These are phyloP conservation scores for Pseudogymnoascus sp. DNA, from an alignment of 2,329 filamentous ascomycete species.

Conservation along the genomic window DNA sequence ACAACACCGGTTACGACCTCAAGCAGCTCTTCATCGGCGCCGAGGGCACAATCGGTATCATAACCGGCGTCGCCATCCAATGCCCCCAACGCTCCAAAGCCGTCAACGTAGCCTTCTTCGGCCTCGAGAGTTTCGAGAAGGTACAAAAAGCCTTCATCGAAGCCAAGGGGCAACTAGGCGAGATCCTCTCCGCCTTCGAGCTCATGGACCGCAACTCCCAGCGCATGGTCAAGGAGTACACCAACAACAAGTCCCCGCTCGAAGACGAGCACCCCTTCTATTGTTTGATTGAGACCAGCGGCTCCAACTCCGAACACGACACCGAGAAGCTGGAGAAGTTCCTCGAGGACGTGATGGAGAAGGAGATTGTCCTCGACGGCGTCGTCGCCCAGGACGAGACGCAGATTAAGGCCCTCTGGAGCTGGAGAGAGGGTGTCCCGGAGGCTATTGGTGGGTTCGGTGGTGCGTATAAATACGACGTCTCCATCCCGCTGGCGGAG, in stretches of 20 bases:
- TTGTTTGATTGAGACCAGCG: slow-evolving; percentile 92
- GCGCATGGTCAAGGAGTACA: slow-evolving; percentile 65
- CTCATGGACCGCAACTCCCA: slow-evolving; percentile 88
- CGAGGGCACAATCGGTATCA: slow-evolving; percentile 90
- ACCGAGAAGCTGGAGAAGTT: slow-evolving; percentile 84
- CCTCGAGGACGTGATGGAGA: slow-evolving; percentile 83
- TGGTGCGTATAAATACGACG: slow-evolving; percentile 96
- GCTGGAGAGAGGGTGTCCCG: slow-evolving; percentile 86
- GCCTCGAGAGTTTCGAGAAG: slow-evolving; percentile 82
- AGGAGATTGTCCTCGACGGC: slow-evolving; percentile 80
- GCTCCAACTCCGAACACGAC: slow-evolving; percentile 90
- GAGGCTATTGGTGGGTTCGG: slow-evolving; percentile 86
- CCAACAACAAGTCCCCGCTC: slow-evolving; percentile 70
- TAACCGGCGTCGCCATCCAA: slow-evolving; percentile 82
- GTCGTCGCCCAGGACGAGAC: slow-evolving; percentile 91
- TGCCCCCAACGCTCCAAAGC: slow-evolving; percentile 83
- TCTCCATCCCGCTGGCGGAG: slow-evolving; percentile 83
- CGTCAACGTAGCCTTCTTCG: slow-evolving; percentile 92
- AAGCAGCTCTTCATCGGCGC: slow-evolving; percentile 96
- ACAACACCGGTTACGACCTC: slow-evolving; percentile 96
- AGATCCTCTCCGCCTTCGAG: slow-evolving; percentile 96
- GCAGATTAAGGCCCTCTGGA: slow-evolving; percentile 78
- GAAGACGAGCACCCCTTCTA: slow-evolving; percentile 88
- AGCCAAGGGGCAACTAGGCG: slow-evolving; percentile 82
- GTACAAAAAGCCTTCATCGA: slow-evolving; percentile 79